These are phyloP conservation scores for Prototheca cutis DNA, from an alignment of 163 green algal genomes.

Conservation along the genomic window DNA sequence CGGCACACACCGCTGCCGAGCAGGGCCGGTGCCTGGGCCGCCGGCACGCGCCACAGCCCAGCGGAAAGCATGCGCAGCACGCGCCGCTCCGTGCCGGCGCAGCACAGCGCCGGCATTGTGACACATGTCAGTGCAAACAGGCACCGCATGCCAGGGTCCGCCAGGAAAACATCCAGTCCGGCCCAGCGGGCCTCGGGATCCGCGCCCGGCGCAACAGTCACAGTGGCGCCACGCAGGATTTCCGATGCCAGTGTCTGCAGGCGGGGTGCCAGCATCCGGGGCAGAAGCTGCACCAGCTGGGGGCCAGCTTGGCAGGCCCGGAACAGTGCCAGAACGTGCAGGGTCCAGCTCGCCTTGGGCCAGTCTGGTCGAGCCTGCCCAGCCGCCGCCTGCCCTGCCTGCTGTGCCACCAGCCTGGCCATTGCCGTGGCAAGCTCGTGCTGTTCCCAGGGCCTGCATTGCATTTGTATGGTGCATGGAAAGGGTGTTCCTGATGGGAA, in stretches of 20 bases:
- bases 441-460: background rate
- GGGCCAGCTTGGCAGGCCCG: background rate
- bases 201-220: background rate
- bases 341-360: conserved; percentile 2
- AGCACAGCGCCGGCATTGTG: background rate
- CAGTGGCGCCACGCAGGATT: background rate
- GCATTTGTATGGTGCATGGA: background rate
- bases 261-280: background rate
- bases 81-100: conserved; percentile 1
- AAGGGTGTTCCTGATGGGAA: background rate
- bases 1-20: background rate
- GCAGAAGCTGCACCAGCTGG: conserved; percentile 7
- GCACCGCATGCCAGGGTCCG: background rate
- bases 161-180: background rate
- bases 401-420: background rate
- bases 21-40: background rate
- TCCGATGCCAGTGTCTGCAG: conserved; percentile 4
- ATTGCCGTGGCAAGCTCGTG: background rate
- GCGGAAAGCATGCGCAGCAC: conserved; percentile 20
- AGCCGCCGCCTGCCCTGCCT: conserved; percentile 1
- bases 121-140: conserved; percentile 5
- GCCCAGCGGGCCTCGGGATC: too few relatives aligned
- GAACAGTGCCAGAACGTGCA: conserved; percentile 1
- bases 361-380: background rate
- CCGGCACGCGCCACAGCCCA: conserved; percentile 15